Evolutionary conservation across 1,284 basidiomycete genomes (phyloP).

Genomic region (Microstroma glucosiphilum): DNA sequence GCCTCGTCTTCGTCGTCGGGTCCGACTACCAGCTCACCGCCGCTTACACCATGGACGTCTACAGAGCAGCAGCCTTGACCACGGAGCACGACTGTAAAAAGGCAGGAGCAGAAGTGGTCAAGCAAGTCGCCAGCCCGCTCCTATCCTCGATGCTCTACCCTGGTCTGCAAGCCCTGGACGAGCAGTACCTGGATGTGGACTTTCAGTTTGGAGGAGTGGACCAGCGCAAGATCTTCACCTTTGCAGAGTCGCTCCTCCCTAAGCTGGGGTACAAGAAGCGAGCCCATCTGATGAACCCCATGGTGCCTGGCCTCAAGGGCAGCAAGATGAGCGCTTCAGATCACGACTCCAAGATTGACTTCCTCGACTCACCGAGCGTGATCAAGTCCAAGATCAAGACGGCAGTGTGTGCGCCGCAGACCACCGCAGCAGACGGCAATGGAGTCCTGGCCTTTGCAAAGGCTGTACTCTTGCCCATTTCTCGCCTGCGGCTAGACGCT

Average conservation of each 20-base stretch:
- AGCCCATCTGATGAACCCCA: conserved; percentile 94
- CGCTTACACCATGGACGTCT: conserved; percentile 93
- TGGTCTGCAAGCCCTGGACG: conserved; percentile 90
- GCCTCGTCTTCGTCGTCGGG: conserved; percentile 68
- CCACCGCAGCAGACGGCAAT: conserved; percentile 66
- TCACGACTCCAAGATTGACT: conserved; percentile 94
- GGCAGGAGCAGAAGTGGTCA: conserved; percentile 98
- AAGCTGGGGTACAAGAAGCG: conserved; percentile 88
- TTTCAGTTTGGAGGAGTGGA: conserved; percentile 98
- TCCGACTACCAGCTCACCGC: conserved; percentile 83
- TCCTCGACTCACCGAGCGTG: conserved; percentile 82
- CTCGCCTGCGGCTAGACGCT: conserved; percentile 31
- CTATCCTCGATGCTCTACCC: conserved; percentile 91
- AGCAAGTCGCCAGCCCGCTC: conserved; percentile 87
- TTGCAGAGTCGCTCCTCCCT: conserved; percentile 90
- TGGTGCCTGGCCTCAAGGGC: conserved; percentile 90
- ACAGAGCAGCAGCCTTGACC: conserved; percentile 78
- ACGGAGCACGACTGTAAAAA: conserved; percentile 96
- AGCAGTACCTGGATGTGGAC: conserved; percentile 90
- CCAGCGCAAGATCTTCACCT: conserved; percentile 97
- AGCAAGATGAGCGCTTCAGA: conserved; percentile 99
- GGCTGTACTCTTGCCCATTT: conserved; percentile 83
- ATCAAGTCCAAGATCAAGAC: conserved; percentile 89
- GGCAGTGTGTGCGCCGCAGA: conserved; percentile 70
- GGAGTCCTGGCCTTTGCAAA: conserved; percentile 83